Conservation (phyloP, 2,329 filamentous ascomycete species). For the Rutstroemia sp. region DNA sequence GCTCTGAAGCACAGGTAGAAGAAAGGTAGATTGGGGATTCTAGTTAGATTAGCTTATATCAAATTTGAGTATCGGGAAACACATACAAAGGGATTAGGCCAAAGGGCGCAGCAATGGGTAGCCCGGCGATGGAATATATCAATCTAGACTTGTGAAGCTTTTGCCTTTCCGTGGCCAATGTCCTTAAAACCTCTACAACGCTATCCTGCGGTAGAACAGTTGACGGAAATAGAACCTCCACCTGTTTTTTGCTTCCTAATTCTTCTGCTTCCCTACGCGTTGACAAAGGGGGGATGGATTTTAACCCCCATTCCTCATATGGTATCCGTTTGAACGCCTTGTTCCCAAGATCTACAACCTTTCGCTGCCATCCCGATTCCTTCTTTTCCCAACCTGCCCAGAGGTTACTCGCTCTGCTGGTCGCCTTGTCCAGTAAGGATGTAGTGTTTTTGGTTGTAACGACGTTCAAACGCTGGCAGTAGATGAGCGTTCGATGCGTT, state of each 20-base stretch:
- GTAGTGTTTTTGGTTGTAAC: slow-evolving; percentile 42
- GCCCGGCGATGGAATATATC: slow-evolving; percentile 72
- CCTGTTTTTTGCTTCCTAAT: slow-evolving; percentile 52
- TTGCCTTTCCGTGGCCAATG: slow-evolving; percentile 73
- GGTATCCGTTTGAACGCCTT: slow-evolving; percentile 77
- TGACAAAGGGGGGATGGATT: slow-evolving; percentile 81
- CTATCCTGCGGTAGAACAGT: slow-evolving; percentile 57
- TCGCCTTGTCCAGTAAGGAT: slow-evolving; percentile 58
- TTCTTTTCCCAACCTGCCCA: slow-evolving; percentile 87
- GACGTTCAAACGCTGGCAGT: slow-evolving; percentile 69
- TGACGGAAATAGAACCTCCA: slow-evolving; percentile 71
- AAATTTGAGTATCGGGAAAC: neutral
- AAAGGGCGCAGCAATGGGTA: slow-evolving; percentile 79
- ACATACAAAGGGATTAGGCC: slow-evolving; percentile 79
- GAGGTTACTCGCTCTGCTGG: slow-evolving; percentile 62
- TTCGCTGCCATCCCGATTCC: slow-evolving; percentile 80
- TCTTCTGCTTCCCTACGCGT: slow-evolving; percentile 58
- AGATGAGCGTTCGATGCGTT: slow-evolving; percentile 82
- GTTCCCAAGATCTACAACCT: slow-evolving; percentile 81
- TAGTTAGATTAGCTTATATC: slow-evolving; percentile 31
- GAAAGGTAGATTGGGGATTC: slow-evolving; percentile 89
- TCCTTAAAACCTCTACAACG: slow-evolving; percentile 58
- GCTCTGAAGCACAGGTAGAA: slow-evolving; percentile 91
- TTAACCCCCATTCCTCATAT: slow-evolving; percentile 96
- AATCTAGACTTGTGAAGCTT: slow-evolving; percentile 68